Base-by-base conservation (phyloP, 345 rosid species). In the Citrus australasica region DNA sequence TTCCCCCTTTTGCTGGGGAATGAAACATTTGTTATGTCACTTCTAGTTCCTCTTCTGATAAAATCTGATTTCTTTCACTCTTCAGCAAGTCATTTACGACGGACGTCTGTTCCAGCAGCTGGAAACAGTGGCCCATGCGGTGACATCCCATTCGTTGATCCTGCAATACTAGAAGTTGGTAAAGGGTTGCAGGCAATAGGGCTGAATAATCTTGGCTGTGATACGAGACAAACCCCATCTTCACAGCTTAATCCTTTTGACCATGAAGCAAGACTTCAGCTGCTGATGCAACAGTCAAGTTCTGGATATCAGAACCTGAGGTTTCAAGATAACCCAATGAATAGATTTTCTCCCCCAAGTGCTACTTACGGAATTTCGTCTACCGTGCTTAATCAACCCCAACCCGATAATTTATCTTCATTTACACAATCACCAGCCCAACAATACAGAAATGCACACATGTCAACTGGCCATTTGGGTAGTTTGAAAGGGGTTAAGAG, bases 61-160 rank as follows among this genome's bases (percentile, higher is more conserved):
- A 17, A 42, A 21, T 59, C 30, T 71, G 28, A 77, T 32, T 13
- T 33, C 32, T 76, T 35, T 68, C 32, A 32, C n/a, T 74, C 66
- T 85, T 33, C 86, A 85, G 93, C 68, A 53, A 86, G 65, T 78
- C 78, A 81, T 71, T 71, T 81, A 78, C 81, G 76, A 1, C 86
- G 75, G 32, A 76, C 71, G 30, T 74, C 84, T 68, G 73, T 81
- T 56, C 78, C 78, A 46, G 68, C 65, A 4, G 48, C 55, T 81
- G 79, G 85, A 66, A 81, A 62, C 55, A 11, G 71, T 76, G 82
- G 85, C 46, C 25, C 65, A 67, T 63, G 76, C 28, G 67, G 42
- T 21, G 87, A 90, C 80, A 79, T 75, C 75, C 89, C 83, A 73
- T 84, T 88, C 55, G 42, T 83, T 53, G 89, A 88, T 84, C 91